Evolutionary conservation across 345 rosid genomes (phyloP), one percentile per base, ranked within the genome.

Genomic region (Euphorbia tirucalli): DNA sequence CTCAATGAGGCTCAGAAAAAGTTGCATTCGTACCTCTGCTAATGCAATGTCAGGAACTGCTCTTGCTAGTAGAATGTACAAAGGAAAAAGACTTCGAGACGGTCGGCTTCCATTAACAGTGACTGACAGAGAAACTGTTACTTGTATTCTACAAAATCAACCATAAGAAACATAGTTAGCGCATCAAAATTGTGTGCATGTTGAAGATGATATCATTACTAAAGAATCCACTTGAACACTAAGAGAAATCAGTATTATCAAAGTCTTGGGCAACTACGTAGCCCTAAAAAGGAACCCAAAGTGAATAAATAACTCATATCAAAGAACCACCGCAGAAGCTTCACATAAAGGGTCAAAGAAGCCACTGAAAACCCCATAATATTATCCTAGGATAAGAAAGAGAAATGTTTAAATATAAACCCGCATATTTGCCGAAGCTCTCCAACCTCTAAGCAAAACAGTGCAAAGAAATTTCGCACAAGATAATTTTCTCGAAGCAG

Each of bases 61-160:
- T 80, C 99, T 92, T 69, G 92, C 98, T 84, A 95, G 69, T 74
- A 90, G 78, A 76, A 92, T 75, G 83, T 88, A 87, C 75, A 95
- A 70, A 77, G 99, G 98, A 81, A 90, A 89, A 25, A 85, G 77
- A 59, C 79, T 77, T 59, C 79, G 87, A 43, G 88, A 76, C 72
- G 79, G 87, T 35, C 78, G 70, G 65, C 86, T 92, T 74, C 87
- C 85, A 80, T 85, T 82, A 21, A 78, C 55, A 73, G 85, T 63
- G 70, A 79, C 81, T 28, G 89, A 77, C 28, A 90, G 82, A 61
- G 88, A 88, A 63, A 95, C 75, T 22, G 83, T 79, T 88, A 90
- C 85, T 82, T 88, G 96, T 79, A 95, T 79, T 85, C 99, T 95
- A 78, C 84, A 81, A 19, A 64, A 22, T 69, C 69, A 78, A 66